Conservation (phyloP, 805 yeast species). For the Metschnikowia matae region DNA sequence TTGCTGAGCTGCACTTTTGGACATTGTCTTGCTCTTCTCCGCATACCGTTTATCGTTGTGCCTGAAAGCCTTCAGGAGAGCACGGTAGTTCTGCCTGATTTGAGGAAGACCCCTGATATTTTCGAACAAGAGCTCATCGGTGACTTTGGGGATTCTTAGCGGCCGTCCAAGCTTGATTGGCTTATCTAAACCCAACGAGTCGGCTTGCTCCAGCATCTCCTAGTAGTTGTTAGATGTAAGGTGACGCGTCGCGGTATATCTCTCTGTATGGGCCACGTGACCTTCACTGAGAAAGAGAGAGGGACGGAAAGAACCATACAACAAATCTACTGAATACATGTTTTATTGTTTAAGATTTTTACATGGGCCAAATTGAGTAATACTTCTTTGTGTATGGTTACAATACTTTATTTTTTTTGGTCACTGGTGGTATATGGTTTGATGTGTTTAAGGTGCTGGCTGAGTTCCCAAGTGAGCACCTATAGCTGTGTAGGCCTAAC, state of each 20-base stretch:
- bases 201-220: constrained; percentile 13
- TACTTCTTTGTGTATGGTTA: too few species aligned
- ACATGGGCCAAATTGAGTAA: too few species aligned
- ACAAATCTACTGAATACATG: too few species aligned
- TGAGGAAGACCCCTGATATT: constrained; percentile 31
- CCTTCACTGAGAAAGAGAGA: not conserved
- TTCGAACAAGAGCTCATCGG: constrained; percentile 36
- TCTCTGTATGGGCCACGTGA: not conserved
- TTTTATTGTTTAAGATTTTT: too few species aligned
- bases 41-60: constrained; percentile 22
- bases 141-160: constrained; percentile 33
- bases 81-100: constrained; percentile 28
- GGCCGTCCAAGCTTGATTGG: constrained; percentile 31
- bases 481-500: too few species aligned
- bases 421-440: too few species aligned
- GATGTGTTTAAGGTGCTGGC: too few species aligned
- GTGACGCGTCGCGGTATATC: constrained; percentile 2
- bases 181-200: constrained; percentile 33
- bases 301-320: too few species aligned
- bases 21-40: constrained; percentile 15
- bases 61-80: constrained; percentile 23
- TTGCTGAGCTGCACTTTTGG: constrained; percentile 15
- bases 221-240: not conserved
- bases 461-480: too few species aligned
- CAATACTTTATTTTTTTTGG: too few species aligned